Evolutionary conservation across 768 basidiomycete genomes (phyloP), one percentile per base, ranked within the genome.

Genomic region (Suillus subalutaceus): DNA sequence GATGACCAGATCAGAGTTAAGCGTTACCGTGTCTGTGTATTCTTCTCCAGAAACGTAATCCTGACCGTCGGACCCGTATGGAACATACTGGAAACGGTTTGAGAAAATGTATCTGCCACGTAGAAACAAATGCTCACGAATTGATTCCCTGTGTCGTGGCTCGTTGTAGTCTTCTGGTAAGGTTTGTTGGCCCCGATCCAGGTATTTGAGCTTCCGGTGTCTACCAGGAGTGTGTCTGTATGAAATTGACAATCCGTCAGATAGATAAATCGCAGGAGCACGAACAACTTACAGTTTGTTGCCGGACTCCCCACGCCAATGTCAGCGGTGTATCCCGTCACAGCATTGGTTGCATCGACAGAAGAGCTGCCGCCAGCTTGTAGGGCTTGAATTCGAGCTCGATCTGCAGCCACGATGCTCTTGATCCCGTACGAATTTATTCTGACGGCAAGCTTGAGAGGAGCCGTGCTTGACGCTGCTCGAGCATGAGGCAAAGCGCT

Each of bases 121-220:
- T 30, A 32, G 16, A 32, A 30, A 40, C 4, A 18, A n/a, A 63
- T 9, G 55, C 63, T 35, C 37, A 63, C 63, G 35, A 68, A 48
- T 12, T 23, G 16, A 18, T 58, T 23, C 4, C 70, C 70, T 26
- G 65, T 68, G 41, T 55, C 48, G 0, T 61, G 32, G n/a, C 60
- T 48, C 7, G 62, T 44, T 30, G 38, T 48, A 6, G 65, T 62
- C 40, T 38, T 15, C 30, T 26, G 16, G 41, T 68, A 70, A 35
- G 57, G 9, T 3, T 53, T 64, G 6, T 35, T 35, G 35, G 35
- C 35, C 41, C 67, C 70, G 50, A 72, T 67, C 70, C 70, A 72
- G 18, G 71, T 72, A 44, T 72, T 71, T n/a, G 68, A 67, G 52
- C 71, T 72, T 4, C 71, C 71, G 10, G 71, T 72, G 63, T 72